These are phyloP conservation scores for Ceratobasidium sp. DNA, from an alignment of 1,284 basidiomycete genomes.

Conservation along the genomic window DNA sequence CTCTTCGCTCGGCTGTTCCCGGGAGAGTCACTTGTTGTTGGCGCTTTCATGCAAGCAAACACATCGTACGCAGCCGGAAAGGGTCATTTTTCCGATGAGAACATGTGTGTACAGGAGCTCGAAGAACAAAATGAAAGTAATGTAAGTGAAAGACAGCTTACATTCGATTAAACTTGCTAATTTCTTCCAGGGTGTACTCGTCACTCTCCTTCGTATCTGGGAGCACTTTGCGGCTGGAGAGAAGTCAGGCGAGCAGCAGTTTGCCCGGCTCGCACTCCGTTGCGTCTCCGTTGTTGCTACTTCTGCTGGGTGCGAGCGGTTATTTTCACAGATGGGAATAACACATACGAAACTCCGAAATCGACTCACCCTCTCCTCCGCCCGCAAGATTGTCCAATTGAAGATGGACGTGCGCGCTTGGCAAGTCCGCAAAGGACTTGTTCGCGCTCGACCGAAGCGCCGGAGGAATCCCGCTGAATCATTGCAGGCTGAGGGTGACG, in stretches of 20 bases:
- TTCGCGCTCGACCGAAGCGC: not conserved
- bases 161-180: too few relatives aligned
- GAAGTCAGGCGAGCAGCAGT: conserved; percentile 2
- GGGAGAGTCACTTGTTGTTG: not conserved
- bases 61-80: not conserved
- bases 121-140: not conserved
- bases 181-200: not conserved
- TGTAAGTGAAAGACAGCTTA: not conserved
- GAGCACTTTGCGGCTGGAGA: not conserved
- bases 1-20: not conserved
- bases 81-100: not conserved
- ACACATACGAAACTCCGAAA: conserved; percentile 7
- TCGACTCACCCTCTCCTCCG: not conserved
- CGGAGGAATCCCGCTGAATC: not conserved
- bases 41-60: conserved; percentile 3
- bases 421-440: not conserved
- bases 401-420: not conserved
- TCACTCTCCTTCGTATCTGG: not conserved
- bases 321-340: not conserved
- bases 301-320: conserved; percentile 1
- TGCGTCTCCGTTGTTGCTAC: not conserved
- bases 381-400: not conserved
- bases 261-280: not conserved
- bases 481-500: not conserved
- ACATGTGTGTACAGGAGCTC: not conserved